phyloP scores from a whole-genome alignment of 768 basidiomycete genomes.

The Xerocomus spinulosus region DNA sequence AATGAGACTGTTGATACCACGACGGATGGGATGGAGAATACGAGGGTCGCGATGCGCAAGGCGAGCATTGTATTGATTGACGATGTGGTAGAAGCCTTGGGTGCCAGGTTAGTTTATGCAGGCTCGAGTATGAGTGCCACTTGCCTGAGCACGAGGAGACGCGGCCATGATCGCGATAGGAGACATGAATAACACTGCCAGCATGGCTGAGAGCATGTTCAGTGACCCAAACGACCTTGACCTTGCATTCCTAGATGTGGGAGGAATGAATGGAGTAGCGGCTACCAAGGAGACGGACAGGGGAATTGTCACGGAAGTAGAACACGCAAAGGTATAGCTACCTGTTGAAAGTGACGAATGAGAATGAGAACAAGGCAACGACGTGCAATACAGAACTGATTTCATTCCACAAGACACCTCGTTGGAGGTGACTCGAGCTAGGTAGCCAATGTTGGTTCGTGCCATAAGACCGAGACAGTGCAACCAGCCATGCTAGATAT shows the following conservation, averaged over 20 bases:
- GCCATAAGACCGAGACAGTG: conserved; percentile 48
- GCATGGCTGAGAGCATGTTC: conserved; percentile 44
- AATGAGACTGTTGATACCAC: conserved; percentile 53
- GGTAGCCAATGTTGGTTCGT: conserved; percentile 38
- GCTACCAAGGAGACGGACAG: conserved; percentile 59
- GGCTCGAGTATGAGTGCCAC: conserved; percentile 26
- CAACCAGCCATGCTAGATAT: conserved; percentile 59
- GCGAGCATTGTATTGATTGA: conserved; percentile 22
- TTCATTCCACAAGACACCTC: conserved; percentile 58
- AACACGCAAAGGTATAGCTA: conserved; percentile 58
- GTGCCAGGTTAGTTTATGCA: conserved; percentile 11
- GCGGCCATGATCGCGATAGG: conserved; percentile 56
- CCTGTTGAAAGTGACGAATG: conserved; percentile 33
- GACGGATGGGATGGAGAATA: conserved; percentile 56
- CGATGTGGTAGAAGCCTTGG: conserved; percentile 5
- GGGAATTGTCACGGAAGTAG: conserved; percentile 60
- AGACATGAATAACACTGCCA: conserved; percentile 48
- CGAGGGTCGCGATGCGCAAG: conserved; percentile 48
- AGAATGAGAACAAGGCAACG: background rate
- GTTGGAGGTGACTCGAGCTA: conserved; percentile 34
- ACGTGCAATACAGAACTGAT: conserved; percentile 46
- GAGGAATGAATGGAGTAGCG: conserved; percentile 9
- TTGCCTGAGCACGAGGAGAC: conserved; percentile 38
- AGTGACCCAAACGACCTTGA: conserved; percentile 57
- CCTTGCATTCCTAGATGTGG: conserved; percentile 38